Percentiles rank a stretch among this genome's conserved stretches.
Evolutionary conservation across 768 basidiomycete species (phyloP).

Genomic region (Hygrophorus russula): DNA sequence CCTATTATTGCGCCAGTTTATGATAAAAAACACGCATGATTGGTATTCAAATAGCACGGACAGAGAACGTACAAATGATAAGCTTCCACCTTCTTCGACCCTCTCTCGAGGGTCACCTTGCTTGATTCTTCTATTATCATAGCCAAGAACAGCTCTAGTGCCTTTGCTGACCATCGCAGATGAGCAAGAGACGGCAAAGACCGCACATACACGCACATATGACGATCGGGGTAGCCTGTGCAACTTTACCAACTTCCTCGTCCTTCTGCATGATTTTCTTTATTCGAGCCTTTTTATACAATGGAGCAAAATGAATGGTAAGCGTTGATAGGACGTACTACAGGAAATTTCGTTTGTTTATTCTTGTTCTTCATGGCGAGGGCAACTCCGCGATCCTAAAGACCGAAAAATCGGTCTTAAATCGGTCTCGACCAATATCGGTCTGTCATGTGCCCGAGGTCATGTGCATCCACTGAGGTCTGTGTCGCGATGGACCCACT

Average conservation of each 20-base stretch:
- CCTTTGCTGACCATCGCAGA: conserved; percentile 57
- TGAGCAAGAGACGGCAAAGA: background rate
- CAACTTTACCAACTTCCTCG: conserved; percentile 97
- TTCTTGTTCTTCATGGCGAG: conserved; percentile 75
- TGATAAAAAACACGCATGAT: background rate
- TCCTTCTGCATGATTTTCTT: conserved; percentile 99
- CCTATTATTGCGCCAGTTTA: conserved; percentile 27
- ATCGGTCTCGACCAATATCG: too few relatives aligned
- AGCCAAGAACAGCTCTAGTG: conserved; percentile 83
- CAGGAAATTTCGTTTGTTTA: conserved; percentile 86
- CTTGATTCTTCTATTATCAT: conserved; percentile 74
- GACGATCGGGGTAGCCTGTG: conserved; percentile 90
- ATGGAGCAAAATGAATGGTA: background rate
- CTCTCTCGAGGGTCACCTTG: conserved; percentile 67
- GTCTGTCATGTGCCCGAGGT: too few relatives aligned
- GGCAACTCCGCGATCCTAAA: too few relatives aligned
- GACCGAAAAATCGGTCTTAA: too few relatives aligned
- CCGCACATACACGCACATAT: conserved; percentile 59
- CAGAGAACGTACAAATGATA: conserved; percentile 77
- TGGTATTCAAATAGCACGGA: background rate
- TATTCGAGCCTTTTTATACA: conserved; percentile 68
- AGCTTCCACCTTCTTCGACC: conserved; percentile 81
- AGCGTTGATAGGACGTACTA: conserved; percentile 38
- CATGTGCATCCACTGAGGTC: too few relatives aligned
- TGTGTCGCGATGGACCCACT: too few relatives aligned